These are phyloP conservation scores for Elongisporangium prolatum DNA, from an alignment of 352 stramenopile genomes.

Conservation along the genomic window DNA sequence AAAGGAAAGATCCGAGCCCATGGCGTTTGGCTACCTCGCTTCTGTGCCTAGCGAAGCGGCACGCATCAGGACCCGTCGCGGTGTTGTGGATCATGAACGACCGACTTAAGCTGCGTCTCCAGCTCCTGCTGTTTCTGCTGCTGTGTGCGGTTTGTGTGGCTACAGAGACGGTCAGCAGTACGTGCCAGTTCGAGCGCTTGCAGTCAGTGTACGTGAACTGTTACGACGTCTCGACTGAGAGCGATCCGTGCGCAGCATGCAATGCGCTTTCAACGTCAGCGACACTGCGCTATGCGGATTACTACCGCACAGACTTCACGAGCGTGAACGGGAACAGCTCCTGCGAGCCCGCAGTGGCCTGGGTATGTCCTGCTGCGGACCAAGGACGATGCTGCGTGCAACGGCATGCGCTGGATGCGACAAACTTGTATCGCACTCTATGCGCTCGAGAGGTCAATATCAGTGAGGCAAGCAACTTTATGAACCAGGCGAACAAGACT, in stretches of 20 bases:
- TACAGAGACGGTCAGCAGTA: not conserved
- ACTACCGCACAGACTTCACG: not conserved
- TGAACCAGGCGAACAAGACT: not conserved
- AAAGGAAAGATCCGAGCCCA: not conserved
- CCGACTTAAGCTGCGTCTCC: not conserved
- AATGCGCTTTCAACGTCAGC: not conserved
- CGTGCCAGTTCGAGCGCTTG: not conserved
- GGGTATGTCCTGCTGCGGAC: constrained; percentile 12
- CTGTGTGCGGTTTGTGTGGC: not conserved
- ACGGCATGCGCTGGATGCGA: constrained; percentile 1
- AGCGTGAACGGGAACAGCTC: not conserved
- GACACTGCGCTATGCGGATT: not conserved
- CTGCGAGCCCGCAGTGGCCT: constrained; percentile 13
- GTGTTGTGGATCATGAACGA: not conserved
- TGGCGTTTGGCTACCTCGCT: not conserved
- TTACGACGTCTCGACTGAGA: not conserved
- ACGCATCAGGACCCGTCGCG: not conserved
- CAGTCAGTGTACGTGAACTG: constrained; percentile 1
- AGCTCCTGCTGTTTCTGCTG: constrained; percentile 1
- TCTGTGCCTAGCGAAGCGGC: not conserved
- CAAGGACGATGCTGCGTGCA: constrained; percentile 13
- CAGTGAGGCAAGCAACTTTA: not conserved
- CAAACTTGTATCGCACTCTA: constrained; percentile 3
- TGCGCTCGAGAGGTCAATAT: constrained; percentile 1
- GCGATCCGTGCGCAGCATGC: not conserved